These are phyloP conservation scores for Pistacia integerrima DNA, from an alignment of 345 rosid species.

Conservation along the genomic window DNA sequence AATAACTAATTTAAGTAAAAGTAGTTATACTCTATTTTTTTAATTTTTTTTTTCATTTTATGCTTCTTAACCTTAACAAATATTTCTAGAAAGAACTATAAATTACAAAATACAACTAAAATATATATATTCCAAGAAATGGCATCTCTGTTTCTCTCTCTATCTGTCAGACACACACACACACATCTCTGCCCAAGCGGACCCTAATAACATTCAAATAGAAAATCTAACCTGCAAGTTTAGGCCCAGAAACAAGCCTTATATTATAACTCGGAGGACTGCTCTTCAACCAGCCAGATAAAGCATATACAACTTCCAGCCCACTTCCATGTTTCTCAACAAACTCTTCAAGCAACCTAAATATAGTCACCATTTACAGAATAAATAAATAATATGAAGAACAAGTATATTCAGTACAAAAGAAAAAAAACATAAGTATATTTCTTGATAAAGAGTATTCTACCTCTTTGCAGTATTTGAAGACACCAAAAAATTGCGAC, in stretches of 20 bases:
- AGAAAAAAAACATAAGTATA: background rate
- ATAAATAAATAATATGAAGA: background rate
- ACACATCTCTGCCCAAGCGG: background rate
- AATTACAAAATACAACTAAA: too few species aligned
- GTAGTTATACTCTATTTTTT: too few species aligned
- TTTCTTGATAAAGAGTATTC: conserved; percentile 1
- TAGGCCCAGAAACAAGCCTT: conserved; percentile 64
- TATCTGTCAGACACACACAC: background rate
- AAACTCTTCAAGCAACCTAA: conserved; percentile 83
- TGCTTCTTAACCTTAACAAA: too few species aligned
- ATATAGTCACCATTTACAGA: background rate
- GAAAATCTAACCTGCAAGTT: conserved; percentile 67
- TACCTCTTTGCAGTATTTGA: conserved; percentile 84
- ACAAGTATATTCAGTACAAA: background rate
- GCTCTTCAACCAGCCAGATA: conserved; percentile 84
- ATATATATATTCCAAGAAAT: too few species aligned
- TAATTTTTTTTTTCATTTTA: too few species aligned
- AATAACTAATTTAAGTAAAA: background rate
- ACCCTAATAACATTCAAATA: background rate
- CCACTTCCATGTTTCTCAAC: conserved; percentile 56
- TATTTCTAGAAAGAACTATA: too few species aligned
- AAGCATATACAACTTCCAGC: conserved; percentile 67
- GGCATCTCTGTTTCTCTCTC: too few species aligned
- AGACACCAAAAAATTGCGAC: conserved; percentile 76
- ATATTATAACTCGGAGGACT: conserved; percentile 58